Evolutionary conservation across 2,329 filamentous ascomycete genomes (phyloP), one percentile per base, ranked within the genome.

Genomic region (Fusarium sp.): DNA sequence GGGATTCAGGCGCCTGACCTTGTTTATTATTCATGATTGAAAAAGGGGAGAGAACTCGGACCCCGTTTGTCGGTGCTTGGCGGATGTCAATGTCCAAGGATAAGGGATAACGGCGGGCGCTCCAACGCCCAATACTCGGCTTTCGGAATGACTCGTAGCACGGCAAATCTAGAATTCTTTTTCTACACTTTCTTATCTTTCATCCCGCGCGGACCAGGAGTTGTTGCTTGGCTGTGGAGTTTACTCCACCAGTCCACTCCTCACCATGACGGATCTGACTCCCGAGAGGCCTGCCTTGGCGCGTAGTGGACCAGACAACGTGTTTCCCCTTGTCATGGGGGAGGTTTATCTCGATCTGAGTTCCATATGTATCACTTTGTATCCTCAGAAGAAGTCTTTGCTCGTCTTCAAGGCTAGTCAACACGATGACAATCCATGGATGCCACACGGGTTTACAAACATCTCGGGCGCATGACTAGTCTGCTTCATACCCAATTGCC

Each of bases 401-500:
- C 27, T 35, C 38, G 22, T n/a, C 15, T 17, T 25, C 12, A 12
- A 12, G n/a, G 32, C 15, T 12, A 12, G 40, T 45, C 32, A 33
- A 22, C 14, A 35, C 17, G 30, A 8, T 35, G 20, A 40, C 11
- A 12, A 32, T 20, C 14, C 17, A 37, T 37, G 33, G 22, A 40
- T 58, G 40, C 12, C 25, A n/a, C 9, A 22, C 47, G 6, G 47
- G 14, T 62, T 62, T 20, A 20, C 1, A 15, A 15, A n/a, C 17
- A 37, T 62, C 59, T 50, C 43, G 22, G 38, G 32, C 40, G 33
- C 35, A 27, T 60, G 25, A 60, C 57, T 60, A 60, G 57, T 25
- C 14, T 15, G 9, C n/a, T n/a, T 64, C 32, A 52, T 35, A 58
- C 54, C 69, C 60, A 50, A 73, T 73, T 69, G 72, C 37, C 38